These are phyloP conservation scores for Fusarium denticulatum DNA, from an alignment of 2,329 filamentous ascomycete species.

Conservation along the genomic window DNA sequence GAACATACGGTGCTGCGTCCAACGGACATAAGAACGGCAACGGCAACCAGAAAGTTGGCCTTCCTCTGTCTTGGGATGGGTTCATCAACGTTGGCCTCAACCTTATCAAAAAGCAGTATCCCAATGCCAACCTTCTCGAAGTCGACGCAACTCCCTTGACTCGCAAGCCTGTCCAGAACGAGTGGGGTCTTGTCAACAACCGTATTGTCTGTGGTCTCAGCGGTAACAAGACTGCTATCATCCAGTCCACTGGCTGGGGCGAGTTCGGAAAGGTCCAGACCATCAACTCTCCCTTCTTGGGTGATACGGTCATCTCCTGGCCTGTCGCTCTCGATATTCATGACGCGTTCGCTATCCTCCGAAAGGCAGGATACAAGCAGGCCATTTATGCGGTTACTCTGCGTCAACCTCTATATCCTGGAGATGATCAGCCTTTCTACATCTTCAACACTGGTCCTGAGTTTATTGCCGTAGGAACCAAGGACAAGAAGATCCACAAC, in stretches of 20 bases:
- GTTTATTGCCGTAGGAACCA: conserved; percentile 17
- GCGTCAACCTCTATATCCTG: conserved; percentile 16
- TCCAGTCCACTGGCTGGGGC: conserved; percentile 20
- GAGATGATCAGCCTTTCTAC: conserved; percentile 18
- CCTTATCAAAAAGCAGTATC: conserved; percentile 8
- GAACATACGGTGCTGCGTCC: background rate
- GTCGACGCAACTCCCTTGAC: conserved; percentile 16
- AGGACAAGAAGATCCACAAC: conserved; percentile 18
- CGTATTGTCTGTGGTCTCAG: conserved; percentile 9
- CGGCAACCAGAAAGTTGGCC: background rate
- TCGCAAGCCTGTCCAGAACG: background rate
- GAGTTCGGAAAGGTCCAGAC: conserved; percentile 8
- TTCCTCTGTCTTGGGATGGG: conserved; percentile 21
- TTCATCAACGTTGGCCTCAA: conserved; percentile 21
- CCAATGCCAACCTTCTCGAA: conserved; percentile 15
- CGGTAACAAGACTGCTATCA: conserved; percentile 20
- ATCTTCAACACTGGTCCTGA: conserved; percentile 19
- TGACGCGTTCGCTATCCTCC: conserved; percentile 18
- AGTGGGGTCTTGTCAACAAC: conserved; percentile 26
- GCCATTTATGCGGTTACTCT: conserved; percentile 4
- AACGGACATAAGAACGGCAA: background rate
- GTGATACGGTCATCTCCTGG: conserved; percentile 2
- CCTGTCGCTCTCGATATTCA: conserved; percentile 8
- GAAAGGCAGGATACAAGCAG: conserved; percentile 20
- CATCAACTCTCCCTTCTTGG: conserved; percentile 9